Evolutionary conservation across 139 green algal species (phyloP).

Genomic region (Mychonastes homosphaera): DNA sequence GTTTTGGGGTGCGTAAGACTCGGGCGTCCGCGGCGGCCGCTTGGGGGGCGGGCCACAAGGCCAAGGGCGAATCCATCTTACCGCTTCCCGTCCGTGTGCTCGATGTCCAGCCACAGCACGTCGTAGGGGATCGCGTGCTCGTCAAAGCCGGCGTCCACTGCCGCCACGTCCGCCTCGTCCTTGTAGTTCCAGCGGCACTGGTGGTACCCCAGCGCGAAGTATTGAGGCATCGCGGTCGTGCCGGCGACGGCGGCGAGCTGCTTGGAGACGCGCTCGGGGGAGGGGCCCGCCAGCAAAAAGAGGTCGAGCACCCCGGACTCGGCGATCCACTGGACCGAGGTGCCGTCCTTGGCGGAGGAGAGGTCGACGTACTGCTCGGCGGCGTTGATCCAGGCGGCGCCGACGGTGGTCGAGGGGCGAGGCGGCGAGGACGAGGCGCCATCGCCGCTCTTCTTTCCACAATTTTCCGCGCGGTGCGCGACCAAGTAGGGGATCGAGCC

Average conservation of each 20-base stretch:
- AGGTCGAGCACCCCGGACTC: slow-evolving; percentile 92
- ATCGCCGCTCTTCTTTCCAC: too few species aligned
- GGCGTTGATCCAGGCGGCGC: slow-evolving; percentile 82
- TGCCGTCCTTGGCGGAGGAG: slow-evolving; percentile 20
- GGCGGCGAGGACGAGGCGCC: neutral
- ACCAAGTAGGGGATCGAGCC: slow-evolving; percentile 87
- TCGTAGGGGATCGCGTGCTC: slow-evolving; percentile 92
- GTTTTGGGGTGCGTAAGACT: too few species aligned
- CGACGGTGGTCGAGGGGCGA: neutral
- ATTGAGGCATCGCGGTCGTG: slow-evolving; percentile 82
- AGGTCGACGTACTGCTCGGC: slow-evolving; percentile 98
- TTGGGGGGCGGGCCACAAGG: neutral
- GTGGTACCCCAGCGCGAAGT: slow-evolving; percentile 94
- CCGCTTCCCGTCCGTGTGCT: slow-evolving; percentile 95
- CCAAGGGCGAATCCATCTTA: too few species aligned
- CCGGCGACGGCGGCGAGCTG: slow-evolving; percentile 80
- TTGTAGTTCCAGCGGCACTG: slow-evolving; percentile 99
- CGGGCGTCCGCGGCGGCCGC: too few species aligned
- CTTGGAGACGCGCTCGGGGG: slow-evolving; percentile 45
- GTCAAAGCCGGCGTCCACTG: slow-evolving; percentile 82
- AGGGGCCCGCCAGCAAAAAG: slow-evolving; percentile 77
- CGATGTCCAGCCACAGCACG: slow-evolving; percentile 99
- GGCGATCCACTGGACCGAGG: slow-evolving; percentile 79
- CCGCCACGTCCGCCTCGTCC: slow-evolving; percentile 61
- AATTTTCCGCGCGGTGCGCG: slow-evolving; percentile 65